A percentile compares a stretch with the other conserved stretches of the same genome.
Conservation (phyloP, 1,284 basidiomycete genomes). For the Rhodotorula sp. region DNA sequence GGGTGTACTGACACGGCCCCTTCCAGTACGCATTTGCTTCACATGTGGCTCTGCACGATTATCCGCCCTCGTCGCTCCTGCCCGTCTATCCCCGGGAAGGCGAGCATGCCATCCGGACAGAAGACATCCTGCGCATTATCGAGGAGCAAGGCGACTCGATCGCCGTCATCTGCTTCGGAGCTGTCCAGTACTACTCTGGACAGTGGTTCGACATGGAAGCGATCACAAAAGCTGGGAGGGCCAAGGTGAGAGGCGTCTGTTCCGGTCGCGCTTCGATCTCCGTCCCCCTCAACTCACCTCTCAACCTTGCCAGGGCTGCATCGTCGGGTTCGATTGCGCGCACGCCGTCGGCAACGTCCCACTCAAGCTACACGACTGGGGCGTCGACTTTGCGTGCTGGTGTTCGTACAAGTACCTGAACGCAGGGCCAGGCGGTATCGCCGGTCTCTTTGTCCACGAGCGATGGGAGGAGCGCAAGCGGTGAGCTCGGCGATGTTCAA, state of each 20-base stretch:
- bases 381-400: conserved; percentile 95
- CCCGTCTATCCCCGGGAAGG: conserved; percentile 75
- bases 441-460: conserved; percentile 85
- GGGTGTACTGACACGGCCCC: neutral
- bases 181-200: conserved; percentile 97
- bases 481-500: conserved; percentile 5
- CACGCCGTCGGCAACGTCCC: conserved; percentile 95
- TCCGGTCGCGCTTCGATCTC: neutral
- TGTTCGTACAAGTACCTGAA: conserved; percentile 98
- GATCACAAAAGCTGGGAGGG: conserved; percentile 78
- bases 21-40: conserved; percentile 89
- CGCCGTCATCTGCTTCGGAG: conserved; percentile 83
- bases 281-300: conserved; percentile 3
- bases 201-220: conserved; percentile 84
- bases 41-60: conserved; percentile 76
- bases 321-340: conserved; percentile 94
- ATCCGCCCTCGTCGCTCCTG: conserved; percentile 73
- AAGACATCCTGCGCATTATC: conserved; percentile 81
- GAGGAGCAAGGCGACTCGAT: conserved; percentile 71
- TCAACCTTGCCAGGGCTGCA: conserved; percentile 65
- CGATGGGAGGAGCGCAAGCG: conserved; percentile 56
- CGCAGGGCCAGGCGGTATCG: conserved; percentile 91
- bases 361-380: conserved; percentile 85
- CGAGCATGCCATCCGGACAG: conserved; percentile 81
- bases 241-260: conserved; percentile 57